phyloP scores from a whole-genome alignment of 306 rosid genomes.

The Castanea crenata region DNA sequence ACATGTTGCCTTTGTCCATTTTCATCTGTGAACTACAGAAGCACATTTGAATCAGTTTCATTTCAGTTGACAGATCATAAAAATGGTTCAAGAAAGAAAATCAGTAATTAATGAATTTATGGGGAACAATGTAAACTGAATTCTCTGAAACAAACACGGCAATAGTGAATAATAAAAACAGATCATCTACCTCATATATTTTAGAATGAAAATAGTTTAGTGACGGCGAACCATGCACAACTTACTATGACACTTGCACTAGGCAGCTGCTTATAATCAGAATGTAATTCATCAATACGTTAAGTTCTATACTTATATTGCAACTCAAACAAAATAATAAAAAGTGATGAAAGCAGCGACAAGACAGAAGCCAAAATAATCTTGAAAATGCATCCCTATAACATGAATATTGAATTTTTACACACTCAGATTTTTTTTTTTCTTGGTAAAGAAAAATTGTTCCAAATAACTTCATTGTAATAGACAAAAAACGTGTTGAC shows the following conservation, averaged over 20 bases:
- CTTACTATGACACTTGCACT: neutral
- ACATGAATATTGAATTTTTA: neutral
- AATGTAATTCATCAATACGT: neutral
- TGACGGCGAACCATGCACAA: neutral
- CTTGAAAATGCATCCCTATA: neutral
- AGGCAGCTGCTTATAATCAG: neutral
- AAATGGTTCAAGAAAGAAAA: slow-evolving; percentile 6
- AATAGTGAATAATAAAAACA: neutral
- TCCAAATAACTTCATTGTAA: neutral
- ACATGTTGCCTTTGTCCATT: slow-evolving; percentile 75
- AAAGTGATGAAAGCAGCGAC: neutral
- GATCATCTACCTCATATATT: too few relatives aligned
- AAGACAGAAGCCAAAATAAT: neutral
- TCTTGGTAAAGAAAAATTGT: neutral
- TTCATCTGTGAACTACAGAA: slow-evolving; percentile 87
- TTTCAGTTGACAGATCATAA: slow-evolving; percentile 18
- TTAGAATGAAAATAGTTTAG: neutral
- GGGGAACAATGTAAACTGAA: neutral
- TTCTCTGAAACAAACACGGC: neutral
- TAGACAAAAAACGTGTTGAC: neutral
- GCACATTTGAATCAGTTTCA: slow-evolving; percentile 28
- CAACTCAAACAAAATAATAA: neutral
- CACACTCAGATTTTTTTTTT: neutral
- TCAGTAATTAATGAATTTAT: neutral
- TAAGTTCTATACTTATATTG: neutral